A percentile compares a stretch with the other conserved stretches of the same genome.
These are phyloP conservation scores for Sicyos edulis DNA, from an alignment of 306 rosid species.

Conservation along the genomic window DNA sequence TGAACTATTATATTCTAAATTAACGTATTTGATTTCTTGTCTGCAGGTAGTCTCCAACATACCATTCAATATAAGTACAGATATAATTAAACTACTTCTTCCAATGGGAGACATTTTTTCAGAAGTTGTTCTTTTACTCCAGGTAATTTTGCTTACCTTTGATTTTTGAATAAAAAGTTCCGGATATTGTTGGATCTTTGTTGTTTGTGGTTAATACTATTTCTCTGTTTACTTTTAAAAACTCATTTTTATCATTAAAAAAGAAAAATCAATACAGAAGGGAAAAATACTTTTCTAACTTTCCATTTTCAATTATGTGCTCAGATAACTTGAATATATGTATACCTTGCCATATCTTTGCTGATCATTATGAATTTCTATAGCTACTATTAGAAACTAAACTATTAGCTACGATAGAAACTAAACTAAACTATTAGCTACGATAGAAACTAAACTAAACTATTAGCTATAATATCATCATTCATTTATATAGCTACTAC, in stretches of 20 bases:
- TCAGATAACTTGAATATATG: too few species aligned
- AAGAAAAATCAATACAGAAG: too few species aligned
- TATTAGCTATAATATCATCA: not conserved
- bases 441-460: too few species aligned
- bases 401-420: too few species aligned
- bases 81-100: constrained; percentile 70
- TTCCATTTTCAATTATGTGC: too few species aligned
- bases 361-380: not conserved
- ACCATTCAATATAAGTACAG: constrained; percentile 80
- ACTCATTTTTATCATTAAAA: not conserved
- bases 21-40: constrained; percentile 17
- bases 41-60: constrained; percentile 80
- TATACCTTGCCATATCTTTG: too few species aligned
- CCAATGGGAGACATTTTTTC: constrained; percentile 91
- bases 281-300: too few species aligned
- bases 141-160: constrained; percentile 33
- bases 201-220: not conserved
- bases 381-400: too few species aligned
- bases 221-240: not conserved
- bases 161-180: not conserved
- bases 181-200: not conserved
- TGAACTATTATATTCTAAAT: constrained; percentile 1
- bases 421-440: too few species aligned
- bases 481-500: not conserved
- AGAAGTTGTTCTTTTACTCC: constrained; percentile 74